Evolutionary conservation across 1,139 yeast species (phyloP).

Genomic region (Pneumocystis murina): DNA sequence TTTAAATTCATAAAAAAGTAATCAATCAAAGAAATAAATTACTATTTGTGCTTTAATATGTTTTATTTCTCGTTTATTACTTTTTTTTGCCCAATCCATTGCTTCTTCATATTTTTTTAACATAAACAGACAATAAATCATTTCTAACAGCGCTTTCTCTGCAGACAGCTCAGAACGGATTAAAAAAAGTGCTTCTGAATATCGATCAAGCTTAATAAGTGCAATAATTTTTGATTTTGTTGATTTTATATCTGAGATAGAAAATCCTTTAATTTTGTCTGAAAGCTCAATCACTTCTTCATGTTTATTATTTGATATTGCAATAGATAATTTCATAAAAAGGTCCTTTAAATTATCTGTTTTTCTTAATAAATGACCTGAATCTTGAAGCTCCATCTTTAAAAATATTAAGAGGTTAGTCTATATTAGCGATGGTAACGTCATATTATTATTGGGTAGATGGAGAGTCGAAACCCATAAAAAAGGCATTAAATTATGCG

Average conservation of each 20-base stretch:
- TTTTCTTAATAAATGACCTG: background rate
- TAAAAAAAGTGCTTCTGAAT: constrained; percentile 37
- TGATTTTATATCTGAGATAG: constrained; percentile 37
- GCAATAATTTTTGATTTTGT: constrained; percentile 52
- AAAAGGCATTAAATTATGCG: background rate
- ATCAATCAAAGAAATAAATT: background rate
- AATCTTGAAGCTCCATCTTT: background rate
- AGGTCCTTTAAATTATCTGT: constrained; percentile 26
- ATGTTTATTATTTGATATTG: constrained; percentile 34
- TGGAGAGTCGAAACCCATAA: background rate
- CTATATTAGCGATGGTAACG: background rate
- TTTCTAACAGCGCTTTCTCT: constrained; percentile 29
- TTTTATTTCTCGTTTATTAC: constrained; percentile 36
- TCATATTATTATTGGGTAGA: background rate
- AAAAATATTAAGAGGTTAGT: background rate
- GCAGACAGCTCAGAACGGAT: constrained; percentile 10
- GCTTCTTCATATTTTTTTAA: constrained; percentile 34
- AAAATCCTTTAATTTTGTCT: constrained; percentile 28
- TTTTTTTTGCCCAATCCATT: constrained; percentile 22
- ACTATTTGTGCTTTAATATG: constrained; percentile 67
- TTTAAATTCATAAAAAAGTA: background rate
- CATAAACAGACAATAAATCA: constrained; percentile 59
- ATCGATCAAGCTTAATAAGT: constrained; percentile 56
- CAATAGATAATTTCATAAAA: constrained; percentile 34
- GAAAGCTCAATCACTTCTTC: constrained; percentile 34